phyloP scores from a whole-genome alignment of 2,329 filamentous ascomycete species.

The Exophiala spinifera region DNA sequence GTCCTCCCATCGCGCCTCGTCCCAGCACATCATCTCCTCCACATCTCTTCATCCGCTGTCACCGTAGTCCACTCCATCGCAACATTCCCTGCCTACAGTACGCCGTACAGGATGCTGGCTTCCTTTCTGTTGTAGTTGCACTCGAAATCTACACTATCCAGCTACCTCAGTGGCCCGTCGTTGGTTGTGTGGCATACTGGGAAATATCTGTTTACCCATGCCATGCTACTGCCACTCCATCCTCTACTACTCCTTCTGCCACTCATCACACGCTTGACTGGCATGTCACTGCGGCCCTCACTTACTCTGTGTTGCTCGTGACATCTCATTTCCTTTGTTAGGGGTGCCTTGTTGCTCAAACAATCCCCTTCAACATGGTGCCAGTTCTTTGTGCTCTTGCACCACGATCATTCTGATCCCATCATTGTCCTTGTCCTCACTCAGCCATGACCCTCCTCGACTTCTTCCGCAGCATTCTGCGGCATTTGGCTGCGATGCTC shows the following conservation, averaged over 20 bases:
- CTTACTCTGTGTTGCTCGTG: constrained; percentile 11
- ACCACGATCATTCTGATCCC: constrained; percentile 1
- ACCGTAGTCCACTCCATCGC: constrained; percentile 5
- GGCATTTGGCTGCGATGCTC: constrained; percentile 39
- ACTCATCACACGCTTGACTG: constrained; percentile 1
- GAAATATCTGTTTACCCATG: constrained; percentile 5
- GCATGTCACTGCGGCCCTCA: constrained; percentile 18
- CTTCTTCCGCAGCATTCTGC: constrained; percentile 27
- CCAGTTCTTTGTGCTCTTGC: constrained; percentile 3
- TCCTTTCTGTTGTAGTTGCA: constrained; percentile 5
- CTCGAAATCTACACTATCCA: neutral
- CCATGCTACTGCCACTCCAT: constrained; percentile 21
- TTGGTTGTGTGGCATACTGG: constrained; percentile 1
- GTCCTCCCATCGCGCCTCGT: neutral
- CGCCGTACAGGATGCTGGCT: neutral
- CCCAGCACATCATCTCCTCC: neutral
- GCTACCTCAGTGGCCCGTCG: neutral
- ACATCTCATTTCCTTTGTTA: constrained; percentile 3
- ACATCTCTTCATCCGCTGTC: constrained; percentile 4
- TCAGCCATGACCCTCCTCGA: constrained; percentile 24
- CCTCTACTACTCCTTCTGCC: neutral
- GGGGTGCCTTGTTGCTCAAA: constrained; percentile 3
- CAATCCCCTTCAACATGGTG: constrained; percentile 12
- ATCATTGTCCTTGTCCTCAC: neutral
- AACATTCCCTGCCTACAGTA: neutral